Base-by-base conservation (phyloP, 106 monocot genomes). In the Allium cepa region DNA sequence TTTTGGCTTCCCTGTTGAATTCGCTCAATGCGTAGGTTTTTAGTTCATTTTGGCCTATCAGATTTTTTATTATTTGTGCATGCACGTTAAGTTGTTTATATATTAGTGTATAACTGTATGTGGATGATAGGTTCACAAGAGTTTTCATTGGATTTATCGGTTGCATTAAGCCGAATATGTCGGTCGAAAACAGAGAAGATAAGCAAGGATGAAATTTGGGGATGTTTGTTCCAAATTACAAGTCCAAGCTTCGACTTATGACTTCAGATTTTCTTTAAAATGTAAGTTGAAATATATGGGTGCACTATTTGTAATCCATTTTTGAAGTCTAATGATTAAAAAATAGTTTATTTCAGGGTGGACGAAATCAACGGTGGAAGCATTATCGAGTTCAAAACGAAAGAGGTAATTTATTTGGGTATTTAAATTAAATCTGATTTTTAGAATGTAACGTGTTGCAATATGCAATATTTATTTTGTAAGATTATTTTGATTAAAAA, bases 251-350 rank as follows among this genome's bases (percentile, higher is more conserved):
- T 95, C 76, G 91, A 91, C 66, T 95, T 88, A 27, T 80, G 95
- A 7, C 95, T 95, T 48, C 88, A 91, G 73, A 88, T 91, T 67
- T 95, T 95, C 76, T 95, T 95, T 74, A 88, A 88, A 65, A 95
- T 95, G 91, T 95, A 85, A 36, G 64, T 55, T 8, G 14, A 10
- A 56, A 3, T 17, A 62, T 52, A 45, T 3, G 53, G 8, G 12
- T 46, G 11, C 3, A 18, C 3, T n/a, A 58, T 3, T 26, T 0
- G 46, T 66, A 26, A 46, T 49, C 36, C 67, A 22, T 36, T 71
- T 10, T 64, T 18, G 8, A 14, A 36, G 50, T 59, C 59, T 56
- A 70, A 49, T 18, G 49, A 11, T 4, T 5, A 36, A 1, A 36
- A 36, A 36, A 36, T 50, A 26, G 22, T 17, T 45, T 62, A 48